Evolutionary conservation across 2,329 filamentous ascomycete species (phyloP), one percentile per base, ranked within the genome.

Genomic region (Exserohilum rostratum): DNA sequence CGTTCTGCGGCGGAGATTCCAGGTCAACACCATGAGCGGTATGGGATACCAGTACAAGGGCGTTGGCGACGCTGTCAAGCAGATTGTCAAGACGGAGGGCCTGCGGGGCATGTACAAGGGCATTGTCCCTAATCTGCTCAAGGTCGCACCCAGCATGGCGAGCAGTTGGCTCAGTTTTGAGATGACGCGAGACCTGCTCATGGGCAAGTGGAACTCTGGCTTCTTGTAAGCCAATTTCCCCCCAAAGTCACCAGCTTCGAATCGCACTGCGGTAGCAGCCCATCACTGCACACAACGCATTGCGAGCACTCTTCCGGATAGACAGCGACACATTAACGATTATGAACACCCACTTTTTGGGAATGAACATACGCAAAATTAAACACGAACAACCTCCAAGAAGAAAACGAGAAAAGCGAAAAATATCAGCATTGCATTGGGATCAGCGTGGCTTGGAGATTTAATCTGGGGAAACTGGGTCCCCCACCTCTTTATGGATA

Each of bases 91-190:
- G 42, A 87, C 96, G 66, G 95, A 99, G 78, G 95, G 95, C 27
- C 34, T 93, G 49, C 83, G 83, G 55, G 95, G 95, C 46, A 79
- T 99, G 38, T 99, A 98, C 82, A 99, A 98, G 76, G 95, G 95
- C 51, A 93, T 99, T 64, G 86, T 93, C 13, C 95, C 95, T 0
- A 99, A 99, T 70, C 81, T 99, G 18, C 84, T 99, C 57, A 99
- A 99, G 77, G 95, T 99, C 13, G 93, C 95, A 6, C 95, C 95
- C 3, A 98, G 93, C 74, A 99, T 99, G 93, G 95, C 95, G 13
- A 96, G 92, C 66, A 97, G 91, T 76, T 99, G 95, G 93, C 85
- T 98, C 57, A 97, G 93, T 76, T 99, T 96, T 73, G 95, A 99
- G 78, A 80, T 98, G 73, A 93, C 91, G 7, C 85, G 95, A 62